Percentiles rank a stretch among this genome's conserved stretches.
These are phyloP conservation scores for Chamaenerion angustifolium DNA, from an alignment of 345 rosid genomes.

Conservation along the genomic window DNA sequence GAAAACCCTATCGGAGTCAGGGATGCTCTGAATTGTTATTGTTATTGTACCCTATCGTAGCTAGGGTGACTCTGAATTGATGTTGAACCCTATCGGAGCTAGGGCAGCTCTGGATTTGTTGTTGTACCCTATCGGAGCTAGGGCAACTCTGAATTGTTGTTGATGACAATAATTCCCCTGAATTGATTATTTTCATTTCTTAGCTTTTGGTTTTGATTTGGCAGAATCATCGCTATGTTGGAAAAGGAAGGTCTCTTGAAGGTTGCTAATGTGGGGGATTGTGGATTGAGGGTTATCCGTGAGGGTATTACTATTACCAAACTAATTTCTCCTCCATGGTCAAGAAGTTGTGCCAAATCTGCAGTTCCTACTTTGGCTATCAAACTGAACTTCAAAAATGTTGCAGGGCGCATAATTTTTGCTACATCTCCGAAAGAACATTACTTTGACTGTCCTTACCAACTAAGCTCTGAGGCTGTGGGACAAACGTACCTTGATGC, in stretches of 20 bases:
- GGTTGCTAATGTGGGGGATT: slow-evolving; percentile 72
- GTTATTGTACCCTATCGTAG: no score
- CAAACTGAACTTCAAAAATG: not conserved
- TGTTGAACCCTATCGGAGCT: no score
- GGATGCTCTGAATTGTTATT: no score
- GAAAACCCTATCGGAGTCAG: no score
- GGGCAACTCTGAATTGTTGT: no score
- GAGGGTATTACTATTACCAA: slow-evolving; percentile 24
- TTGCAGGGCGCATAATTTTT: slow-evolving; percentile 48
- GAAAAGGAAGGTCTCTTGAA: slow-evolving; percentile 55
- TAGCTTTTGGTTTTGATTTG: slow-evolving; percentile 9
- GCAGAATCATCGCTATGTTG: slow-evolving; percentile 65
- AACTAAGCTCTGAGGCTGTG: slow-evolving; percentile 62
- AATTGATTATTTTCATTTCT: not conserved
- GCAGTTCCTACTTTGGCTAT: slow-evolving; percentile 5
- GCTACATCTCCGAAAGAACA: slow-evolving; percentile 77
- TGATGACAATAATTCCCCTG: no score
- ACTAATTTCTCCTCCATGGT: not conserved
- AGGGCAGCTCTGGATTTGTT: no score
- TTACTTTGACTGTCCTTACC: slow-evolving; percentile 83
- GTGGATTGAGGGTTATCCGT: slow-evolving; percentile 71
- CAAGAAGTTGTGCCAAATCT: not conserved
- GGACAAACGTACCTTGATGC: slow-evolving; percentile 84
- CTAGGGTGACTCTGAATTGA: no score
- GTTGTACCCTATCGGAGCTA: no score